These are phyloP conservation scores for Leptomonas pyrrhocoris DNA, from an alignment of 208 protist species.

Conservation along the genomic window DNA sequence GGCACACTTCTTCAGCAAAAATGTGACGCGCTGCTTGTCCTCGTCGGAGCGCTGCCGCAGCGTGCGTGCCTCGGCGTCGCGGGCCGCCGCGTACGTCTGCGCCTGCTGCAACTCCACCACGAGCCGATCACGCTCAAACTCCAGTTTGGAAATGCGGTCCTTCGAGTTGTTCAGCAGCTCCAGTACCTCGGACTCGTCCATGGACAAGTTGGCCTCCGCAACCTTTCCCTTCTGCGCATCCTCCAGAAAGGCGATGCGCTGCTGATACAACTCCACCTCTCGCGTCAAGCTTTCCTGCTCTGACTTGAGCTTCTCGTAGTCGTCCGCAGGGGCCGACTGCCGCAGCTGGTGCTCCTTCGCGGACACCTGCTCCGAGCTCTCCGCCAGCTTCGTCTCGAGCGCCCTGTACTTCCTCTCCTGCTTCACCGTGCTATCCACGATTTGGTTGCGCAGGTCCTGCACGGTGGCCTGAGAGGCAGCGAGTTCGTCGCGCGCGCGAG, in stretches of 20 bases:
- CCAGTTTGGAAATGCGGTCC: constrained; percentile 57
- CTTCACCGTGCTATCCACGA: constrained; percentile 35
- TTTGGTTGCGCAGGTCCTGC: constrained; percentile 29
- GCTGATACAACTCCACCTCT: constrained; percentile 43
- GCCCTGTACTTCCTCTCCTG: constrained; percentile 43
- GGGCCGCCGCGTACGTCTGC: constrained; percentile 36
- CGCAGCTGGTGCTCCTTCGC: constrained; percentile 35
- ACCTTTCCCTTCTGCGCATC: constrained; percentile 11
- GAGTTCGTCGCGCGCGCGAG: constrained; percentile 25
- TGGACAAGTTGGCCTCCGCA: constrained; percentile 7
- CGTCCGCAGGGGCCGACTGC: constrained; percentile 36
- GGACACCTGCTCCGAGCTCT: constrained; percentile 35
- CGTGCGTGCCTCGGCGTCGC: constrained; percentile 49
- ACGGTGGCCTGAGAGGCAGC: constrained; percentile 21
- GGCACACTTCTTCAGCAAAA: constrained; percentile 79
- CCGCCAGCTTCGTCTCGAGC: constrained; percentile 45
- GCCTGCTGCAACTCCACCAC: constrained; percentile 52
- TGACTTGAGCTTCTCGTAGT: constrained; percentile 39
- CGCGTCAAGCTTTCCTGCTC: constrained; percentile 48
- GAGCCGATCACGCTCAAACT: constrained; percentile 70
- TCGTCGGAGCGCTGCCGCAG: constrained; percentile 53
- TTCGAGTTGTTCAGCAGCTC: constrained; percentile 58
- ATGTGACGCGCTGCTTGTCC: constrained; percentile 82
- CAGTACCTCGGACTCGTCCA: constrained; percentile 59
- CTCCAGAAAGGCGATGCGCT: constrained; percentile 44